phyloP scores from a whole-genome alignment of 2,329 filamentous ascomycete genomes.

The Hypoxylon sp. region DNA sequence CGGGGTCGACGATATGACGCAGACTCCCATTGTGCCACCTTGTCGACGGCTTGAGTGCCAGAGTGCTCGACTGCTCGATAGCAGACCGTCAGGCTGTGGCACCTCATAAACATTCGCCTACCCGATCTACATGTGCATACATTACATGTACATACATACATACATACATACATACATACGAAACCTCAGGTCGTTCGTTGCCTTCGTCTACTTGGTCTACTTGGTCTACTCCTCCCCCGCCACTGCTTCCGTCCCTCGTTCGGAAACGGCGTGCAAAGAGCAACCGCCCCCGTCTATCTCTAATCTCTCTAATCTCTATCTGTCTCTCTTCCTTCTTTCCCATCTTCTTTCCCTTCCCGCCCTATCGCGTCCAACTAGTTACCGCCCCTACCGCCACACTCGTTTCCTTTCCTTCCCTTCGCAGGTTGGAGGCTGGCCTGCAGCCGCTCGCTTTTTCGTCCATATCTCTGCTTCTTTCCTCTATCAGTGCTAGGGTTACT shows the following conservation, averaged over 20 bases:
- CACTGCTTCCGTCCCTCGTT: background rate
- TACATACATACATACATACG: too few species aligned
- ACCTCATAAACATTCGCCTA: constrained; percentile 31
- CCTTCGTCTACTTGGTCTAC: background rate
- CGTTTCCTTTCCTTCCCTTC: constrained; percentile 23
- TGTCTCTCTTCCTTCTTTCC: background rate
- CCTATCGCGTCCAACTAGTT: background rate
- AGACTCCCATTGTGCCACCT: constrained; percentile 40
- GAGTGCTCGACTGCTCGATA: constrained; percentile 3
- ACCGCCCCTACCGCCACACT: constrained; percentile 4
- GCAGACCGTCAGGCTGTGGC: constrained; percentile 22
- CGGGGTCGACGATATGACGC: constrained; percentile 41
- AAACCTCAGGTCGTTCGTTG: constrained; percentile 16
- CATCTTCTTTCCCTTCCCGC: too few species aligned
- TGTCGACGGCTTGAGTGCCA: constrained; percentile 3
- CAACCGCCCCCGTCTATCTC: background rate
- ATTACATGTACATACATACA: too few species aligned
- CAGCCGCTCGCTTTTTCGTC: constrained; percentile 22
- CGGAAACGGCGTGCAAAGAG: background rate
- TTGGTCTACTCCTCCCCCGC: too few species aligned
- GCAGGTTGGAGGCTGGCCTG: constrained; percentile 29
- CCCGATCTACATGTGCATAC: too few species aligned
- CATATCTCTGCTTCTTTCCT: constrained; percentile 24
- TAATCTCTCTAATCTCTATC: background rate
- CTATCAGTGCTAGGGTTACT: constrained; percentile 25